Conservation (phyloP, 768 basidiomycete species). For the Hebeloma cylindrosporum region DNA sequence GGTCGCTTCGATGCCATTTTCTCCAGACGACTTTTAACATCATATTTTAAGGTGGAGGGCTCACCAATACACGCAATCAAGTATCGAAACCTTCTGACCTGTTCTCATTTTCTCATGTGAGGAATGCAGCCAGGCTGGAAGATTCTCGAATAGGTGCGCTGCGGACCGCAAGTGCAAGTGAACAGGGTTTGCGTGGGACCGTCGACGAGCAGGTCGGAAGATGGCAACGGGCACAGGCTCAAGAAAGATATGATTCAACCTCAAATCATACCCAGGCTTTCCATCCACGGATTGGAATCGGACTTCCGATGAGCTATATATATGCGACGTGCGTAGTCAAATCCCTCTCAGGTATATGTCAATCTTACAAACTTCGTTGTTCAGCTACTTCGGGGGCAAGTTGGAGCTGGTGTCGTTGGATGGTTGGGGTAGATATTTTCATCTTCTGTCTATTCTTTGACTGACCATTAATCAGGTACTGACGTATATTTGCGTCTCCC, state of each 20-base stretch:
- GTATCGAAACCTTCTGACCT: conserved; percentile 71
- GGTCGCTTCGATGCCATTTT: conserved; percentile 39
- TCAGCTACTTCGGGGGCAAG: conserved; percentile 81
- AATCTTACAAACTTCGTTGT: background rate
- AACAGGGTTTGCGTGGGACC: conserved; percentile 70
- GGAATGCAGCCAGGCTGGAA: conserved; percentile 72
- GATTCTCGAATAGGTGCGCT: conserved; percentile 66
- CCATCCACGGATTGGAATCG: conserved; percentile 75
- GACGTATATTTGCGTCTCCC: conserved; percentile 82
- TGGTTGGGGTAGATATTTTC: conserved; percentile 67
- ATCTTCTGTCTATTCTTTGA: background rate
- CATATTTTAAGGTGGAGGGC: conserved; percentile 62
- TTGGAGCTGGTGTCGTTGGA: conserved; percentile 77
- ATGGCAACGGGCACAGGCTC: conserved; percentile 37
- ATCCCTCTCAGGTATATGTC: background rate
- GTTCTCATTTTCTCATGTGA: conserved; percentile 86
- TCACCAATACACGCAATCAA: conserved; percentile 45
- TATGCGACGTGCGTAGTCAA: conserved; percentile 61
- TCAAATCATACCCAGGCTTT: conserved; percentile 43
- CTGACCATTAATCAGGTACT: conserved; percentile 53
- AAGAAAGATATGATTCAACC: conserved; percentile 36
- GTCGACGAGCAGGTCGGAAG: conserved; percentile 73
- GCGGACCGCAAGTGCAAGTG: conserved; percentile 58
- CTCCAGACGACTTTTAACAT: conserved; percentile 10
- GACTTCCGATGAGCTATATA: conserved; percentile 87